Evolutionary conservation across 306 rosid species (phyloP).

Genomic region (Neltuma alba): DNA sequence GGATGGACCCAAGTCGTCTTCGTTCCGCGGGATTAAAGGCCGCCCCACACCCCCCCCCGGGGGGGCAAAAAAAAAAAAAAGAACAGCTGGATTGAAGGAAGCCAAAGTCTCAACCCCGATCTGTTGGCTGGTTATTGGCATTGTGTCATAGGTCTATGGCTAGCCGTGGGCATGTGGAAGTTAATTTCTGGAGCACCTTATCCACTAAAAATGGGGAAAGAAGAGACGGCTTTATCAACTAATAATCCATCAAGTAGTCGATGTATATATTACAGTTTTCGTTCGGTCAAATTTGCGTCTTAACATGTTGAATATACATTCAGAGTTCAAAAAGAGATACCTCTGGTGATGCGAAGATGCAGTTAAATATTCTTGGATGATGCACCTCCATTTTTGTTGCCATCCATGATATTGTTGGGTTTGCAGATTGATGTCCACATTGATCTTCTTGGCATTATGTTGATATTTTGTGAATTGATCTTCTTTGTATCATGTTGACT

Average conservation of each 20-base stretch:
- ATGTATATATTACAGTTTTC: conserved; percentile 1
- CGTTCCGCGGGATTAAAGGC: conserved; percentile 8
- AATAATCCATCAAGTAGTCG: conserved; percentile 22
- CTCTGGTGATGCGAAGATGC: conserved; percentile 12
- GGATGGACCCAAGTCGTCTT: conserved; percentile 5
- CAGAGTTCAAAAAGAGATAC: conserved; percentile 2
- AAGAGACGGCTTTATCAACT: not conserved
- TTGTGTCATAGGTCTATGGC: not conserved
- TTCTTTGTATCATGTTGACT: not conserved
- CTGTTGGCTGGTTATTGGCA: not conserved
- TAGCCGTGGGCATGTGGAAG: not conserved
- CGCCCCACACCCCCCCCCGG: no score
- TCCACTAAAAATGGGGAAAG: not conserved
- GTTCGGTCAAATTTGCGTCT: conserved; percentile 21
- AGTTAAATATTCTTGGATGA: not conserved
- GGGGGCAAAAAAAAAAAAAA: no score
- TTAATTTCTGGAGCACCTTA: not conserved
- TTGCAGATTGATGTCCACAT: conserved; percentile 21
- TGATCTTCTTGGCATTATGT: not conserved
- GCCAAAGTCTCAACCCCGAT: not conserved
- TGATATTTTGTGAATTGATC: not conserved
- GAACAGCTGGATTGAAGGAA: not conserved
- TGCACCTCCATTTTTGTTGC: conserved; percentile 16
- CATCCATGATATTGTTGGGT: not conserved
- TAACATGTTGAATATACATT: not conserved